These are phyloP conservation scores for Esteya vermicola DNA, from an alignment of 2,329 filamentous ascomycete genomes.

Conservation along the genomic window DNA sequence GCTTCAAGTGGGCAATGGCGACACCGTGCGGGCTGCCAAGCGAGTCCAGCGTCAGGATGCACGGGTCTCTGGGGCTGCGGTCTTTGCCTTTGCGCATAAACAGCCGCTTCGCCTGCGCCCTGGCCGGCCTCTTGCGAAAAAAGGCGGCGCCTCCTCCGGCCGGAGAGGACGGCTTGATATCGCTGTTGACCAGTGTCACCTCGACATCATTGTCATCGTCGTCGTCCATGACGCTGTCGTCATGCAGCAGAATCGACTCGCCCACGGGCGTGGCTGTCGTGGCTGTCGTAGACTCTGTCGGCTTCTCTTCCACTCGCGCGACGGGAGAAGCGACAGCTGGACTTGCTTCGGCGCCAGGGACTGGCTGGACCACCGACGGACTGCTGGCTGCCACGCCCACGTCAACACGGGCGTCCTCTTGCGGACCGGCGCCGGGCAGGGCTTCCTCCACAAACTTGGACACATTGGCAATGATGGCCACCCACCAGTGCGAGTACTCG, in stretches of 20 bases:
- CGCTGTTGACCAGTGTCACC: constrained; percentile 6
- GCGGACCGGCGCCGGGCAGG: not conserved
- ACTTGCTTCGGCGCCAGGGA: too few species aligned
- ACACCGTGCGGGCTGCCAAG: constrained; percentile 49
- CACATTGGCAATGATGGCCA: constrained; percentile 89
- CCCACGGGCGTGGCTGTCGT: not conserved
- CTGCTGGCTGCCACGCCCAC: not conserved
- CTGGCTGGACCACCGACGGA: not conserved
- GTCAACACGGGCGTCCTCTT: not conserved
- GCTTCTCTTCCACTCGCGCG: too few species aligned
- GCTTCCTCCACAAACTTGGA: constrained; percentile 37
- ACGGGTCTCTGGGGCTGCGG: constrained; percentile 39
- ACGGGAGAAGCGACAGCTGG: too few species aligned
- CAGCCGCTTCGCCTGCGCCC: constrained; percentile 15
- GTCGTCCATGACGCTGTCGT: not conserved
- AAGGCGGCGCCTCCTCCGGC: not conserved
- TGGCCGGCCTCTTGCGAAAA: not conserved
- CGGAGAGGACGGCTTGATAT: not conserved
- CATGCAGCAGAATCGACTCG: not conserved
- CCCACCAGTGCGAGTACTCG: constrained; percentile 78
- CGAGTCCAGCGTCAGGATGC: constrained; percentile 81
- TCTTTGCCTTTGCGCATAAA: constrained; percentile 20
- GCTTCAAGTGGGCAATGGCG: constrained; percentile 54
- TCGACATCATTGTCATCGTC: constrained; percentile 6
- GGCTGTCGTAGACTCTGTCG: too few species aligned